Evolutionary conservation across 352 stramenopile species (phyloP).

Genomic region (Phytophthora melonis): DNA sequence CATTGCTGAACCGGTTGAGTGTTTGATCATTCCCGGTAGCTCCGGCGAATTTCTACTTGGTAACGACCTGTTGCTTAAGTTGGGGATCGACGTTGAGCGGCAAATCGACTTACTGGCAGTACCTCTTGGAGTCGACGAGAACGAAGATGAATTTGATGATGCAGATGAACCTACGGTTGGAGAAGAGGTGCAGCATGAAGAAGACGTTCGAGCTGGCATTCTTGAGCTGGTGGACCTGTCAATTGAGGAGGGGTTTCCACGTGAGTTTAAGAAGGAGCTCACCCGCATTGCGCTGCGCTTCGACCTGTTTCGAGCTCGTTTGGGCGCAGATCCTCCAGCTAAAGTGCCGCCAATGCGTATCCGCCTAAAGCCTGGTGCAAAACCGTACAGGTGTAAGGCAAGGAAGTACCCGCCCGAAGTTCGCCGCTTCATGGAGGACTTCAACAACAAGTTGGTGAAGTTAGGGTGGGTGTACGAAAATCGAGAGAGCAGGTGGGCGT

Average conservation of each 20-base stretch:
- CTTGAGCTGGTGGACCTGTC: constrained; percentile 1
- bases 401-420: constrained; percentile 32
- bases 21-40: constrained; percentile 24
- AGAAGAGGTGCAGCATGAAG: not conserved
- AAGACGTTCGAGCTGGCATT: not conserved
- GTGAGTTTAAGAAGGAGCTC: not conserved
- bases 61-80: constrained; percentile 20
- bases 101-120: constrained; percentile 12
- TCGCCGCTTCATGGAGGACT: constrained; percentile 21
- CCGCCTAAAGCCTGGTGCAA: constrained; percentile 24
- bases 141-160: constrained; percentile 19
- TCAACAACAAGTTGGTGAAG: constrained; percentile 31
- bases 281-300: constrained; percentile 9
- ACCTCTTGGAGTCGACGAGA: not conserved
- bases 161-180: constrained; percentile 5
- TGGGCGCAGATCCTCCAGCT: constrained; percentile 32
- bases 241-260: constrained; percentile 5
- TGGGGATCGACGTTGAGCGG: constrained; percentile 21
- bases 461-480: constrained; percentile 46
- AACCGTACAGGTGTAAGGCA: constrained; percentile 32
- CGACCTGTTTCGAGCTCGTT: constrained; percentile 14
- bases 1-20: constrained; percentile 20
- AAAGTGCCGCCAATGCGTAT: constrained; percentile 30
- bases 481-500: constrained; percentile 24
- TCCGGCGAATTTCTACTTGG: constrained; percentile 18